A percentile compares a stretch with the other conserved stretches of the same genome.
These are phyloP conservation scores for Acanthamoeba culbertsoni DNA, from an alignment of 208 protist species.

Conservation along the genomic window DNA sequence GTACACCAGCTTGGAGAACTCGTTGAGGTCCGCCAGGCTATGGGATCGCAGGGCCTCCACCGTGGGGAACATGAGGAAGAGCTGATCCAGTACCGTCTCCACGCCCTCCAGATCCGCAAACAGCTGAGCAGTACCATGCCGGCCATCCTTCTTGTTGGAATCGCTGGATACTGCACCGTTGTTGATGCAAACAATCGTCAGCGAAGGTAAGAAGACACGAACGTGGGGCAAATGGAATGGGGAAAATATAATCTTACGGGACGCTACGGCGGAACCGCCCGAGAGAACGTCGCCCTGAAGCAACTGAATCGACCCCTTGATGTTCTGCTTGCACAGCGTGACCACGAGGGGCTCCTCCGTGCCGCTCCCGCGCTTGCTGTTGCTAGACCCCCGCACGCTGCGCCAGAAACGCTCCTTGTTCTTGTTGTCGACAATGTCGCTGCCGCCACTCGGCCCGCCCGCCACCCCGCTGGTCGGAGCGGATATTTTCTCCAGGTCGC, in stretches of 20 bases:
- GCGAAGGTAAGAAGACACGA: too few species aligned
- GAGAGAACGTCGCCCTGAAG: not conserved
- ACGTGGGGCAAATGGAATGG: too few species aligned
- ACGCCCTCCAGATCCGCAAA: not conserved
- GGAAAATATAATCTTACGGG: too few species aligned
- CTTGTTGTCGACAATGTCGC: not conserved
- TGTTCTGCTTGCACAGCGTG: slow-evolving; percentile 33
- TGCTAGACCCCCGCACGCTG: not conserved
- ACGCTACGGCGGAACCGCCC: not conserved
- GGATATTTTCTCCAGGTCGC: too few species aligned
- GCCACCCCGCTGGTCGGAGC: not conserved
- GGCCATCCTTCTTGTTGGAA: too few species aligned
- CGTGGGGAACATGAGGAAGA: not conserved
- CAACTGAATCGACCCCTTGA: not conserved
- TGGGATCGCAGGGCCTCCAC: not conserved
- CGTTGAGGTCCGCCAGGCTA: not conserved
- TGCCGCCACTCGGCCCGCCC: not conserved
- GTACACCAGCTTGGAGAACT: slow-evolving; percentile 18
- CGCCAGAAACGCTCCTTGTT: not conserved
- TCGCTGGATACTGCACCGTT: too few species aligned
- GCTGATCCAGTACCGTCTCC: not conserved
- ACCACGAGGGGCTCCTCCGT: not conserved
- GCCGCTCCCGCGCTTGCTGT: not conserved
- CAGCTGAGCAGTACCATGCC: not conserved
- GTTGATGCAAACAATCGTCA: too few species aligned